phyloP scores from a whole-genome alignment of 257 asterid species.

The Prunella vulgaris region DNA sequence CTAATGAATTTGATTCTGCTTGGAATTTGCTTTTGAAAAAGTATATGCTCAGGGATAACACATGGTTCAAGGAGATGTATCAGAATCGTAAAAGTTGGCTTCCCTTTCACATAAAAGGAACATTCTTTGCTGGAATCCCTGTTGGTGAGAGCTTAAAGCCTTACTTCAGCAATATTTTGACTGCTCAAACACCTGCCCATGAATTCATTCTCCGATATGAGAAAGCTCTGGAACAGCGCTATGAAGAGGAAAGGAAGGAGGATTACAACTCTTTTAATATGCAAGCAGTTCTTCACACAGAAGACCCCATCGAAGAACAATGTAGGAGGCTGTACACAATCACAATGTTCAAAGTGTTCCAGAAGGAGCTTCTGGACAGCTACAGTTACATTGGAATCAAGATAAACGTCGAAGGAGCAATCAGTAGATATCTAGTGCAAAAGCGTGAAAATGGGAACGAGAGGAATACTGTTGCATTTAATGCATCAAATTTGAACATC shows the following conservation, averaged over 20 bases:
- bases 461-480: slow-evolving; percentile 83
- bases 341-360: slow-evolving; percentile 79
- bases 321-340: slow-evolving; percentile 78
- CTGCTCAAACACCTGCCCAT: slow-evolving; percentile 59
- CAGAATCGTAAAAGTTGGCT: slow-evolving; percentile 85
- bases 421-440: slow-evolving; percentile 79
- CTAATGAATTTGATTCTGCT: slow-evolving; percentile 75
- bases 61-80: slow-evolving; percentile 87
- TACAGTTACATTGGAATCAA: slow-evolving; percentile 71
- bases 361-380: slow-evolving; percentile 91
- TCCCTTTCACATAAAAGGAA: slow-evolving; percentile 67
- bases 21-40: slow-evolving; percentile 77
- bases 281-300: slow-evolving; percentile 73
- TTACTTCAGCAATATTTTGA: slow-evolving; percentile 55
- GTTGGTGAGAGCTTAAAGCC: slow-evolving; percentile 72
- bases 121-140: slow-evolving; percentile 89
- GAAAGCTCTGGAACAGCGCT: slow-evolving; percentile 67
- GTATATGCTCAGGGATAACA: slow-evolving; percentile 52
- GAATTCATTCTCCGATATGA: slow-evolving; percentile 73
- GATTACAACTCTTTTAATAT: slow-evolving; percentile 73
- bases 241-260: slow-evolving; percentile 83
- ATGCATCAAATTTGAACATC: slow-evolving; percentile 70
- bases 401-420: slow-evolving; percentile 82
- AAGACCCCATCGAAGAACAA: slow-evolving; percentile 95
- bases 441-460: slow-evolving; percentile 75